phyloP scores from a whole-genome alignment of 495 filamentous ascomycete genomes.

The Trichoderma erinaceum region DNA sequence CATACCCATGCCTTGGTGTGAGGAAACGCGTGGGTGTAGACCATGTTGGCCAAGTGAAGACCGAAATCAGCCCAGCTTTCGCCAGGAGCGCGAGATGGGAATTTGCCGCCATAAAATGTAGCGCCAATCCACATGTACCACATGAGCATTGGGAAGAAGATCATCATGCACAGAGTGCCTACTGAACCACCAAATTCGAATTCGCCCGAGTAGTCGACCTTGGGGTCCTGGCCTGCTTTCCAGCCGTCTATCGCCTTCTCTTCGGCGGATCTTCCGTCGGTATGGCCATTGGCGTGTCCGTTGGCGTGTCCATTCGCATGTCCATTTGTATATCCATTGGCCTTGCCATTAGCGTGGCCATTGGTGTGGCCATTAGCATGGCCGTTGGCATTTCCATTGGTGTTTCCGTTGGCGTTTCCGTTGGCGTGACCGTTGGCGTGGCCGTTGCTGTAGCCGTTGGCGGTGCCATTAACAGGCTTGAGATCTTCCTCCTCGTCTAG shows the following conservation, averaged over 20 bases:
- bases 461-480: conserved; percentile 26
- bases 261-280: conserved; percentile 29
- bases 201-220: conserved; percentile 70
- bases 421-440: conserved; percentile 25
- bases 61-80: conserved; percentile 64
- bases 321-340: conserved; percentile 17
- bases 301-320: conserved; percentile 19
- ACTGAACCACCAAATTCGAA: conserved; percentile 85
- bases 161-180: conserved; percentile 78
- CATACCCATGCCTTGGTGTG: conserved; percentile 74
- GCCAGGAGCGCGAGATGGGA: conserved; percentile 60
- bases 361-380: conserved; percentile 23
- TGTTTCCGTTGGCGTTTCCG: conserved; percentile 21
- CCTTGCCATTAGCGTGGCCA: conserved; percentile 20
- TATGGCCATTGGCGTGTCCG: conserved; percentile 22
- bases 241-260: conserved; percentile 57
- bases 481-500: conserved; percentile 33
- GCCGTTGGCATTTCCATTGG: conserved; percentile 22
- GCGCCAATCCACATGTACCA: conserved; percentile 99
- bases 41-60: conserved; percentile 57
- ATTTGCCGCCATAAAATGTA: conserved; percentile 78
- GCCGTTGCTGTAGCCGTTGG: conserved; percentile 20
- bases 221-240: conserved; percentile 64
- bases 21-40: conserved; percentile 78
- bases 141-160: conserved; percentile 88